Evolutionary conservation across 2,329 filamentous ascomycete genomes (phyloP).

Genomic region (Epichloe hybrida): DNA sequence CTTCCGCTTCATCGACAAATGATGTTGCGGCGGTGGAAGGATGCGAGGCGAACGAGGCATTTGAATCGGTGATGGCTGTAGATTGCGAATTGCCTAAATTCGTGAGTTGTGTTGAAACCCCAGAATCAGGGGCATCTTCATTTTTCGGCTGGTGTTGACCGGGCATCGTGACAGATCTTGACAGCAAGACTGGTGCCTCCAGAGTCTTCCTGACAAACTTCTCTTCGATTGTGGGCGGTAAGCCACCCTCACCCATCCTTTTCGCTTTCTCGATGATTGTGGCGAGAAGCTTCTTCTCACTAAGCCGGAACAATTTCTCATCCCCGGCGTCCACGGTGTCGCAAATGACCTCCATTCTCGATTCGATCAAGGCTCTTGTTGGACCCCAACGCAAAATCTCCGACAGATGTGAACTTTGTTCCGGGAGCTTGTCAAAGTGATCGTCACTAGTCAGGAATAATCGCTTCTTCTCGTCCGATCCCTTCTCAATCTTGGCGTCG

Average conservation of each 20-base stretch:
- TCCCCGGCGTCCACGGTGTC: conserved; percentile 73
- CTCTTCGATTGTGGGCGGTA: conserved; percentile 75
- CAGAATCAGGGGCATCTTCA: conserved; percentile 9
- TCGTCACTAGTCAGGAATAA: conserved; percentile 60
- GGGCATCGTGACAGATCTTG: conserved; percentile 41
- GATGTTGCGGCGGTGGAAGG: conserved; percentile 34
- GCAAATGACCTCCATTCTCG: conserved; percentile 57
- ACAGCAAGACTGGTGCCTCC: conserved; percentile 59
- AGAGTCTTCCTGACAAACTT: conserved; percentile 65
- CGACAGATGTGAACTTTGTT: conserved; percentile 42
- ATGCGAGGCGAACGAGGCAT: conserved; percentile 23
- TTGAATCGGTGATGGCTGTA: conserved; percentile 23
- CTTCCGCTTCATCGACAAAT: conserved; percentile 19
- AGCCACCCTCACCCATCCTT: conserved; percentile 45
- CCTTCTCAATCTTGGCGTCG: conserved; percentile 25
- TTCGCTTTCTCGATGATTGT: conserved; percentile 60
- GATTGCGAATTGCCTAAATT: conserved; percentile 28
- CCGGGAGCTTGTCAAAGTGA: conserved; percentile 50
- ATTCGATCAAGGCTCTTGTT: conserved; percentile 40
- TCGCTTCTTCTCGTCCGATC: conserved; percentile 37
- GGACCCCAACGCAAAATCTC: conserved; percentile 38
- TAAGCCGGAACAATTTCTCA: conserved; percentile 75
- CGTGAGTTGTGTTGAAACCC: conserved; percentile 9
- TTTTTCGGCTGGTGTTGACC: conserved; percentile 5
- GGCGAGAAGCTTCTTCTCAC: conserved; percentile 51